Evolutionary conservation across 306 rosid species (phyloP), one percentile per base, ranked within the genome.

Genomic region (Malus asiatica): DNA sequence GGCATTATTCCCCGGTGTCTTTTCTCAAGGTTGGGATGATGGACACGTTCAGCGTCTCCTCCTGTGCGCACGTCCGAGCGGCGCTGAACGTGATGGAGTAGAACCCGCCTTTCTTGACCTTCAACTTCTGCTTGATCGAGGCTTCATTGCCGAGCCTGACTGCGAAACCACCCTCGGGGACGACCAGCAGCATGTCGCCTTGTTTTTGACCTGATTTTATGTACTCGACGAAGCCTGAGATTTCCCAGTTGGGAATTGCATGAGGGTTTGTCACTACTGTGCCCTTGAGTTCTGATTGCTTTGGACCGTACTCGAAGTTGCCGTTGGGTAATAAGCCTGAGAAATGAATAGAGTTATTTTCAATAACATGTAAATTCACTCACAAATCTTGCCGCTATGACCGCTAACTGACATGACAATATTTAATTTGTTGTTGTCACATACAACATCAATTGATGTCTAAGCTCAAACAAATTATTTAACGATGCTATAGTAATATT

Each of bases 121-220:
- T 85, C 23, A 90, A 58, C 23, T 77, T 87, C 8, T 93, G 98
- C 85, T 84, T 90, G 6, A 93, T 83, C 2, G 86, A 84, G 30
- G 98, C 98, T 13, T 93, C 93, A 10, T 93, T 90, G 11, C 98
- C 96, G 0, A 93, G 95, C 83, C 96, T 82, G 3, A 87, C 86
- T 1, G 98, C 98, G 20, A 68, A 81, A 8, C 75, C 75, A 8
- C 96, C 98, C 65, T 84, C 88, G 0, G 98, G 98, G 22, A 93
- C 98, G 0, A 86, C 32, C 3, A 93, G 75, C 1, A 93, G 0
- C 98, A 90, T 93, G 88, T 93, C 96, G 14, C 98, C 95, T 65
- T 93, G 96, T 66, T 85, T 90, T 16, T 89, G 91, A 2, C 98
- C 98, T 22, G 95, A 78, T 85, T 76, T 89, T 68, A 93, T 89